Conservation (phyloP, 495 filamentous ascomycete species). For the Trichoderma asperelloides region DNA sequence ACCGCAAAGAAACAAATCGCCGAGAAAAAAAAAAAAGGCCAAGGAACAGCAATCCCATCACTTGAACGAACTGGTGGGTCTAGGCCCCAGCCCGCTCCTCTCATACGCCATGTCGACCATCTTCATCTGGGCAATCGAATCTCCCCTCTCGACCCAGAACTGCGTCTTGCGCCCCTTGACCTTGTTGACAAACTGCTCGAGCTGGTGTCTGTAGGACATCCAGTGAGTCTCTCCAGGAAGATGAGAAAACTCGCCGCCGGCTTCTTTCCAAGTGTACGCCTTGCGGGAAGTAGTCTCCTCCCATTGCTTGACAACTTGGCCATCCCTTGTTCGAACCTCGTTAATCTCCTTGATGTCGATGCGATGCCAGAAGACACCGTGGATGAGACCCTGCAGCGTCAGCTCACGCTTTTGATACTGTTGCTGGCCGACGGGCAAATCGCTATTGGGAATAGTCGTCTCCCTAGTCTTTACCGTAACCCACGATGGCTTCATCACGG, state of each 20-base stretch:
- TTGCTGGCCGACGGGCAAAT: constrained; percentile 25
- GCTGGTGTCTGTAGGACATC: constrained; percentile 43
- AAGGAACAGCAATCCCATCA: background rate
- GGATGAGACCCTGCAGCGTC: constrained; percentile 32
- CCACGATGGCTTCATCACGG: constrained; percentile 16
- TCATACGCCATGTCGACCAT: constrained; percentile 46
- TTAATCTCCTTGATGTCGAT: constrained; percentile 42
- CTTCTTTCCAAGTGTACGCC: constrained; percentile 37
- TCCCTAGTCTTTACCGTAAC: background rate
- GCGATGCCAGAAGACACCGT: constrained; percentile 36
- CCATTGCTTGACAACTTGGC: constrained; percentile 33
- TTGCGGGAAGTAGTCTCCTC: constrained; percentile 32
- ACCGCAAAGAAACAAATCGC: no score
- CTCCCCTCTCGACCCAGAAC: constrained; percentile 42
- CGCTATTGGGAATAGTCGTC: constrained; percentile 9
- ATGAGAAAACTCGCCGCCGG: constrained; percentile 16
- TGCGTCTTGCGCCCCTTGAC: constrained; percentile 34
- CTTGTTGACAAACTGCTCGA: constrained; percentile 49
- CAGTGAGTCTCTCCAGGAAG: constrained; percentile 36
- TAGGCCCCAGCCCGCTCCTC: constrained; percentile 35
- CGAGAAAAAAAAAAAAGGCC: no score
- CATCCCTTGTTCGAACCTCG: constrained; percentile 23
- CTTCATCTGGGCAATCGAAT: constrained; percentile 44
- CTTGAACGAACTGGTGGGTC: constrained; percentile 28
- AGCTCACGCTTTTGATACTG: constrained; percentile 32